A percentile compares a stretch with the other conserved stretches of the same genome.
Conservation (phyloP, 2,329 filamentous ascomycete species). For the Fusarium citri region DNA sequence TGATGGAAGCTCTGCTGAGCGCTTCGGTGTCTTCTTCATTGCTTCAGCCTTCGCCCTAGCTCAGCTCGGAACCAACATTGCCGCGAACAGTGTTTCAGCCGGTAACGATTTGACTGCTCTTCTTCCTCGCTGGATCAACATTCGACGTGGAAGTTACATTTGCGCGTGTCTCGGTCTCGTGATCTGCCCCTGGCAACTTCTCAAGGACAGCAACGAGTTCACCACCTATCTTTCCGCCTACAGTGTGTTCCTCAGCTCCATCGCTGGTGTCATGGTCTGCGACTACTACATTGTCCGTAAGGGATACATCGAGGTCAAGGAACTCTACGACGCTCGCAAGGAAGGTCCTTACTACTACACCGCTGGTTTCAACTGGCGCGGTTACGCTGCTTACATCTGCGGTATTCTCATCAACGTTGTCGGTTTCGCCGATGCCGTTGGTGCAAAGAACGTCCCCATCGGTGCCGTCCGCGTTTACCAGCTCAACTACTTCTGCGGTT, state of each 20-base stretch:
- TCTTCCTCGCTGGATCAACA: constrained; percentile 82
- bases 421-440: constrained; percentile 87
- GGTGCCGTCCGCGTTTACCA: constrained; percentile 90
- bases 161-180: constrained; percentile 82
- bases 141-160: constrained; percentile 87
- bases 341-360: constrained; percentile 79
- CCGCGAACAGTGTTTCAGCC: constrained; percentile 86
- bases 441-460: constrained; percentile 71
- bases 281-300: constrained; percentile 90
- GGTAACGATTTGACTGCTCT: constrained; percentile 86
- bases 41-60: constrained; percentile 78
- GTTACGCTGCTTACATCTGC: constrained; percentile 82
- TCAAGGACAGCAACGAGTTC: constrained; percentile 82
- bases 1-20: constrained; percentile 74
- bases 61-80: constrained; percentile 88
- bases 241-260: constrained; percentile 92
- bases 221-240: constrained; percentile 93
- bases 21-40: constrained; percentile 82
- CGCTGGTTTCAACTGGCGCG: constrained; percentile 83
- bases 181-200: constrained; percentile 88
- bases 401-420: constrained; percentile 93
- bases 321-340: constrained; percentile 79
- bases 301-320: constrained; percentile 82
- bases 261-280: constrained; percentile 88
- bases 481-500: constrained; percentile 89